These are phyloP conservation scores for Niveomyces coronatus DNA, from an alignment of 2,329 filamentous ascomycete genomes.

Conservation along the genomic window DNA sequence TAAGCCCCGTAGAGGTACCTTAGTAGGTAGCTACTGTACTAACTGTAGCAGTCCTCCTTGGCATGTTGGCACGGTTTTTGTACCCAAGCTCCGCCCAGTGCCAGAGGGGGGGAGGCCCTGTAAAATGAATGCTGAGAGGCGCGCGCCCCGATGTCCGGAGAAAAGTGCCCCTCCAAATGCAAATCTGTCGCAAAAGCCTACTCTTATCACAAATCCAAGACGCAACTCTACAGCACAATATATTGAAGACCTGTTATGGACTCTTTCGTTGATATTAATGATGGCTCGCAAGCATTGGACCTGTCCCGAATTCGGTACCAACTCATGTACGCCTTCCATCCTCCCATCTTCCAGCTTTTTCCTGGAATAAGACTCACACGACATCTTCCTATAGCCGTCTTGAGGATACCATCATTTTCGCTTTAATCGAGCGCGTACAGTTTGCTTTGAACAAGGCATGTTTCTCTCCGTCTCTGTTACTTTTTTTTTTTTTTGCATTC, in stretches of 20 bases:
- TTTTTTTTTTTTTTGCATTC: too few species aligned
- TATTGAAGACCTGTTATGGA: slow-evolving; percentile 55
- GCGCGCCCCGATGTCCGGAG: slow-evolving; percentile 8
- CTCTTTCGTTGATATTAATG: slow-evolving; percentile 75
- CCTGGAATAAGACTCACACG: slow-evolving; percentile 1
- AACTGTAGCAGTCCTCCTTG: too few species aligned
- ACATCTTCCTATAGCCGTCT: slow-evolving; percentile 61
- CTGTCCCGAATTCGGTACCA: slow-evolving; percentile 88
- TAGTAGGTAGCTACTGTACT: too few species aligned
- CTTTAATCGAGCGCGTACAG: slow-evolving; percentile 95
- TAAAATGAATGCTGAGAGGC: too few species aligned
- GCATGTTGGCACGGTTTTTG: too few species aligned
- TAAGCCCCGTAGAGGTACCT: too few species aligned
- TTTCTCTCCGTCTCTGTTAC: background rate
- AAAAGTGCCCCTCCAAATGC: slow-evolving; percentile 7
- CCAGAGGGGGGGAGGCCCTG: too few species aligned
- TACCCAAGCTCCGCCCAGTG: too few species aligned
- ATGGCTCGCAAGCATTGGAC: slow-evolving; percentile 77
- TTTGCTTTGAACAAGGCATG: slow-evolving; percentile 68
- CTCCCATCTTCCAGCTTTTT: background rate
- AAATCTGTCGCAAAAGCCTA: background rate
- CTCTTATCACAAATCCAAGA: background rate
- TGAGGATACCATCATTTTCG: slow-evolving; percentile 95
- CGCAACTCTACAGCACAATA: background rate
- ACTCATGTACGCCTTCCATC: slow-evolving; percentile 57